Conservation (phyloP, 2,329 filamentous ascomycete genomes). For the Shiraia sp. region DNA sequence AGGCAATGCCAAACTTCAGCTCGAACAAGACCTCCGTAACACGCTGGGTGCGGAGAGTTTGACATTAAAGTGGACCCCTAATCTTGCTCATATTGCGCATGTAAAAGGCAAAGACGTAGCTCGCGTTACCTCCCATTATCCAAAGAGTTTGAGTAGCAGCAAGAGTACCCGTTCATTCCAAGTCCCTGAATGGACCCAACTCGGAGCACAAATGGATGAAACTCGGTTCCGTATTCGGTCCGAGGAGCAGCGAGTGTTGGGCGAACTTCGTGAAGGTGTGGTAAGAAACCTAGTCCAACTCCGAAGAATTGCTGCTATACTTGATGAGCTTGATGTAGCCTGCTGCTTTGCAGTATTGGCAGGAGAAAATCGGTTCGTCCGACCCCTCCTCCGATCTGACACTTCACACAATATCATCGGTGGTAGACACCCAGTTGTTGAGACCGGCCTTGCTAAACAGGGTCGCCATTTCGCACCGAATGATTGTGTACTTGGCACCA, state of each 20-base stretch:
- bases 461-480: conserved; percentile 84
- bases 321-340: conserved; percentile 91
- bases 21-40: conserved; percentile 66
- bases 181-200: conserved; percentile 77
- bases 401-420: conserved; percentile 76
- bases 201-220: conserved; percentile 80
- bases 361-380: conserved; percentile 69
- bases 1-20: conserved; percentile 59
- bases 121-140: conserved; percentile 42
- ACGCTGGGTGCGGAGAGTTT: conserved; percentile 60
- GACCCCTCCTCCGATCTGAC: conserved; percentile 69
- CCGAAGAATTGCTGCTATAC: conserved; percentile 83
- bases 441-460: conserved; percentile 76
- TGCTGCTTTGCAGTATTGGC: conserved; percentile 84
- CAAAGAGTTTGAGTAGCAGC: conserved; percentile 70
- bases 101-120: conserved; percentile 75
- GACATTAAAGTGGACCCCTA: conserved; percentile 82
- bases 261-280: conserved; percentile 72
- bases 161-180: conserved; percentile 87
- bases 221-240: conserved; percentile 74
- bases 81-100: conserved; percentile 87
- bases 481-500: conserved; percentile 80
- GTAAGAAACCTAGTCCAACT: conserved; percentile 82
- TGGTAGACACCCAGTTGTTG: conserved; percentile 90
- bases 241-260: conserved; percentile 83